phyloP scores from a whole-genome alignment of 176 grass and related monocot genomes.

The Triticum dicoccoides region DNA sequence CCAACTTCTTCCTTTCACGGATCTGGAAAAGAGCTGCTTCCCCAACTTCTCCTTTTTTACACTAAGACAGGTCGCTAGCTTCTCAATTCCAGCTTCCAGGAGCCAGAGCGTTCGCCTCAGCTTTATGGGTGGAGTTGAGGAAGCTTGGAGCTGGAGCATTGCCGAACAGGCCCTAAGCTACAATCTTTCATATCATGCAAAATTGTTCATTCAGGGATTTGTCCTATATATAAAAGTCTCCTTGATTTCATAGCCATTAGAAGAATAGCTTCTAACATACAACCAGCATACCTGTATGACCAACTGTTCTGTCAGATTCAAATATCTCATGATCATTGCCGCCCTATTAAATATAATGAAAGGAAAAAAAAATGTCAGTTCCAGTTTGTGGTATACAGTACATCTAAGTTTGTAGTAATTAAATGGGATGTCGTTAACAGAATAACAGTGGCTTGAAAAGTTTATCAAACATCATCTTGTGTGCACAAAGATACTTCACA shows the following conservation, averaged over 20 bases:
- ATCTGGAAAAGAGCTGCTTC: too few species aligned
- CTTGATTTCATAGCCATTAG: background rate
- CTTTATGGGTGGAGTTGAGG: too few species aligned
- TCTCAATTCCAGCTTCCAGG: too few species aligned
- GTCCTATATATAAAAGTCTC: background rate
- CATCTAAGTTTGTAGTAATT: background rate
- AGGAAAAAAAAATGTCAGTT: background rate
- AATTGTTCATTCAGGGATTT: background rate
- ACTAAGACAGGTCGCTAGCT: too few species aligned
- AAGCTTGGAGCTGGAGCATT: too few species aligned
- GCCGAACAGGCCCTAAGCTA: background rate
- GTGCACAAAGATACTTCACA: background rate
- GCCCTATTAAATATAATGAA: conserved; percentile 48
- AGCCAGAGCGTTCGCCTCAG: too few species aligned
- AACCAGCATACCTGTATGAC: conserved; percentile 72
- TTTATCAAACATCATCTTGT: too few species aligned
- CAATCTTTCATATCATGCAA: background rate
- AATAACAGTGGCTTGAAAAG: background rate
- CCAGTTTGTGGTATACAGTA: background rate
- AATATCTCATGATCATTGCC: conserved; percentile 96
- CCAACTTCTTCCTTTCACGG: too few species aligned
- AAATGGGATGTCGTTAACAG: background rate
- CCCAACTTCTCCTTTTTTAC: too few species aligned
- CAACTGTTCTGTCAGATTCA: conserved; percentile 86
- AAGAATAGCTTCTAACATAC: conserved; percentile 21